Conservation (phyloP, 2,329 filamentous ascomycete species). For the Venturia carpophila region DNA sequence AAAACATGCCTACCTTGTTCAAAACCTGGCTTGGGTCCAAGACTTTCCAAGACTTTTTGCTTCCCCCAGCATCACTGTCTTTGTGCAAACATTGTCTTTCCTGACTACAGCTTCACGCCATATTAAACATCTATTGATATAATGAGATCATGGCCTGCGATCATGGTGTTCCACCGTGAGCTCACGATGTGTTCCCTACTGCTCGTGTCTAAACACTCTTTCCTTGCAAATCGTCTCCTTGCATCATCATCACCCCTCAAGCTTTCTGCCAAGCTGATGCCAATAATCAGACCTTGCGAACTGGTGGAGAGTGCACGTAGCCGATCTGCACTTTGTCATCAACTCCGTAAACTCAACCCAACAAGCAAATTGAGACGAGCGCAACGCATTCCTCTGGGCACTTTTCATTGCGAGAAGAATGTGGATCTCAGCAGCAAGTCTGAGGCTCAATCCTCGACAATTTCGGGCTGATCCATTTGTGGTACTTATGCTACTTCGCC, state of each 20-base stretch:
- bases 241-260: background rate
- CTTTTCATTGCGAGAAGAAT: background rate
- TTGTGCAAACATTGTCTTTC: background rate
- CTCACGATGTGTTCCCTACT: background rate
- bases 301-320: background rate
- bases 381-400: background rate
- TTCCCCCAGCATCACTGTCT: background rate
- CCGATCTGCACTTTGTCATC: background rate
- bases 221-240: background rate
- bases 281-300: background rate
- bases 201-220: background rate
- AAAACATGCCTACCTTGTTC: background rate
- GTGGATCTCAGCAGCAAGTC: background rate
- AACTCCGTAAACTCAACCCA: background rate
- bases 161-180: background rate
- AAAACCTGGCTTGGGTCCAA: background rate
- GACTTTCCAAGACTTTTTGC: background rate
- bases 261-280: conserved; percentile 3
- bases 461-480: background rate
- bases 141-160: background rate
- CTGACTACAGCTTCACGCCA: background rate
- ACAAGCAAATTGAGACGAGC: background rate
- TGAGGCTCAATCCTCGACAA: background rate
- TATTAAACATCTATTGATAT: background rate
- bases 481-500: background rate